Conservation (phyloP, 1,284 basidiomycete genomes). For the Fomitopsis schrenkii region DNA sequence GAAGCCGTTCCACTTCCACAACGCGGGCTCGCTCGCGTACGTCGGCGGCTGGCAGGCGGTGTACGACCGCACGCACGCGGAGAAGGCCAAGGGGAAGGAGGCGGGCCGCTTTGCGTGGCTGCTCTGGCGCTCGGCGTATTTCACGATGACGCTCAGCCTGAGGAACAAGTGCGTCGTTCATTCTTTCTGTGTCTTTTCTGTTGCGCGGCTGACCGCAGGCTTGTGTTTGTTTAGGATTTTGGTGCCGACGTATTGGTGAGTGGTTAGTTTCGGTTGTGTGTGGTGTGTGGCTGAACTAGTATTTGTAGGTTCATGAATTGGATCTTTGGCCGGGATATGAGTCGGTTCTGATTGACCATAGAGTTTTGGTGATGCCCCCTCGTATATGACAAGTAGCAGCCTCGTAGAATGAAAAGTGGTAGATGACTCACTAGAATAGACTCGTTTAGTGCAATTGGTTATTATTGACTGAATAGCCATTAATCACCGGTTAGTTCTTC, state of each 20-base stretch:
- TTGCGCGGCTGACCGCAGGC: background rate
- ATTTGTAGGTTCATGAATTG: conserved; percentile 53
- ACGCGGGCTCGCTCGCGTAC: conserved; percentile 77
- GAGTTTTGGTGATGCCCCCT: too few relatives aligned
- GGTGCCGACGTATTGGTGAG: conserved; percentile 69
- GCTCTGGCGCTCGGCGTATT: conserved; percentile 78
- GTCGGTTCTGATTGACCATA: conserved; percentile 49
- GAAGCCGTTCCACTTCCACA: conserved; percentile 63
- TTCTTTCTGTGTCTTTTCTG: background rate
- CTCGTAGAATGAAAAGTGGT: too few relatives aligned
- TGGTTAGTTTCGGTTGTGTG: conserved; percentile 5
- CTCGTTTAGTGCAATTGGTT: too few relatives aligned
- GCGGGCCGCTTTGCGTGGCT: conserved; percentile 75
- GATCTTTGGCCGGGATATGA: conserved; percentile 81
- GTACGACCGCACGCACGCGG: conserved; percentile 57
- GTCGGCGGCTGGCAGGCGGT: conserved; percentile 80
- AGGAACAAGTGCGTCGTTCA: conserved; percentile 52
- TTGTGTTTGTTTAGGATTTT: conserved; percentile 45
- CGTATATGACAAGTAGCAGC: too few relatives aligned
- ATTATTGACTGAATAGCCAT: too few relatives aligned
- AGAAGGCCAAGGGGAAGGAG: conserved; percentile 57
- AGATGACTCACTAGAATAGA: too few relatives aligned
- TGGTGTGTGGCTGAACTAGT: background rate
- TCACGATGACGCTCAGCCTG: conserved; percentile 72
- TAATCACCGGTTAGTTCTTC: too few relatives aligned